Base-by-base conservation (phyloP, 139 green algal genomes). In the Pseudopediastrum boryanum region DNA sequence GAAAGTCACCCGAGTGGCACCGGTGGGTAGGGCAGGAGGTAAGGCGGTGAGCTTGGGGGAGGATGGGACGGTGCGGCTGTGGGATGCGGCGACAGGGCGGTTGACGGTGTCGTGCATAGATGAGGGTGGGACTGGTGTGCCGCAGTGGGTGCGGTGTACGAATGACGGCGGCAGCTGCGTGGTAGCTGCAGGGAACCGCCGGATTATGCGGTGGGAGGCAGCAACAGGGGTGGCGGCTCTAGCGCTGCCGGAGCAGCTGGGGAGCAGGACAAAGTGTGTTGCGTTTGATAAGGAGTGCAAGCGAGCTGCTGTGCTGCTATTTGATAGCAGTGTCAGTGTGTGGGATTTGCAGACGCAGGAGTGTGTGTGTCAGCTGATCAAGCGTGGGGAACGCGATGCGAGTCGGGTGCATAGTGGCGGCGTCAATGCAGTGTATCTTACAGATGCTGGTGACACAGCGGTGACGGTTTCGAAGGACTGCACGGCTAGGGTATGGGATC, bases 381-480 rank as follows among this genome's bases (percentile, higher is more conserved):
- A 66, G 38, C 68, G 82, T 19, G 86, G 75, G 19, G 86, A 91
- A 35, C 77, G 86, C 23, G 75, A 87, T 39, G 81, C 74, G 13
- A 59, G 58, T 39, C 77, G 80, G 27, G 83, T 86, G 52, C 92
- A 95, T 71, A 77, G 71, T 2, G 88, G 84, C 36, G 85, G 87
- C 31, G 82, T 96, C 31, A 94, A 92, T 59, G 71, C 79, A 2
- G 80, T 94, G 43, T 69, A 77, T 29, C 42, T 95, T 19, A 77
- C 78, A 1, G 56, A 39, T 1, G 78, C 88, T 41, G 90, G 79
- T 51, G 36, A 31, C 21, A 71, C 39, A 7, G 89, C 79, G 0
- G 65, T 93, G 12, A 95, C 90, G 7, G 86, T 77, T 21, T 84
- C 71, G 31, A 92, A 92, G 68, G 92, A 93, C 75, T 42, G 71